Evolutionary conservation across 2,329 filamentous ascomycete species (phyloP).

Genomic region (Aspergillus sp.): DNA sequence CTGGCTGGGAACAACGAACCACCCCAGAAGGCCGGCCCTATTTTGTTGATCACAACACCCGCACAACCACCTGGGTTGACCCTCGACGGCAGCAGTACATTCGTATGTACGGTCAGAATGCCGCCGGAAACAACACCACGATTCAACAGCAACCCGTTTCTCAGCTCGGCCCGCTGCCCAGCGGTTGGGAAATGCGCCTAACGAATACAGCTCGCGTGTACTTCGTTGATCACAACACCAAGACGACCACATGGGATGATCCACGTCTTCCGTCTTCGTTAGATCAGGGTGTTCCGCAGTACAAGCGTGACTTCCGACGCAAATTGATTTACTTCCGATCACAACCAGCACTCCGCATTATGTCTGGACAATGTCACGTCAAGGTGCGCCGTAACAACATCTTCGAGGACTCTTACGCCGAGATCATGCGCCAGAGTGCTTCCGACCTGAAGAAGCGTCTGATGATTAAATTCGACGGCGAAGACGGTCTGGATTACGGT

Average conservation of each 20-base stretch:
- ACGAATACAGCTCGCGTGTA: conserved; percentile 98
- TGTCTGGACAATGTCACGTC: conserved; percentile 96
- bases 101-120: conserved; percentile 93
- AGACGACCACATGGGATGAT: conserved; percentile 99
- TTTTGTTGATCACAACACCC: conserved; percentile 97
- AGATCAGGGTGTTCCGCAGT: conserved; percentile 97
- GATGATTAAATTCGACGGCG: conserved; percentile 99
- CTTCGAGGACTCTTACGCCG: conserved; percentile 97
- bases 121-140: conserved; percentile 71
- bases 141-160: conserved; percentile 98
- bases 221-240: conserved; percentile 99
- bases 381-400: conserved; percentile 97
- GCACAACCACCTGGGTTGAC: conserved; percentile 98
- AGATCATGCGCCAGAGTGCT: conserved; percentile 95
- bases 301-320: conserved; percentile 97
- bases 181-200: conserved; percentile 99
- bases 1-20: conserved; percentile 94
- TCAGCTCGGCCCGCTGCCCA: conserved; percentile 90
- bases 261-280: conserved; percentile 91
- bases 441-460: conserved; percentile 96
- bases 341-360: conserved; percentile 91
- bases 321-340: conserved; percentile 99
- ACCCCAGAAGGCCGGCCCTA: conserved; percentile 94
- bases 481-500: conserved; percentile 97
- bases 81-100: conserved; percentile 97